Percentiles rank a stretch among this genome's conserved stretches.
Conservation (phyloP, 345 rosid genomes). For the Aethionema arabicum region DNA sequence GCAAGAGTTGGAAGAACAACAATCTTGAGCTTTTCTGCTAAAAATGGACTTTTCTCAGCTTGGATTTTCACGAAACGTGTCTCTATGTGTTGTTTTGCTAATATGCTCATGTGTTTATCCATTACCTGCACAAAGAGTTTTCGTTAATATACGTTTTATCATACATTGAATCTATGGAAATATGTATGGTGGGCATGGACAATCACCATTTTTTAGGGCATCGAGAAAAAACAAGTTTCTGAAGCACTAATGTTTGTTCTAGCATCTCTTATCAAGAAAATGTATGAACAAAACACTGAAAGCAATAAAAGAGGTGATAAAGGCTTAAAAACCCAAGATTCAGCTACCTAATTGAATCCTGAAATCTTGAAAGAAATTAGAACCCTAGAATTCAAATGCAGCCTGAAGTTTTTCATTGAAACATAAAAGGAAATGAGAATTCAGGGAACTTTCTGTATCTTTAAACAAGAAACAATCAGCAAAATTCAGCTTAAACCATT, state of each 20-base stretch:
- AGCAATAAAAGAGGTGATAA: background rate
- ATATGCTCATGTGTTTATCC: constrained; percentile 82
- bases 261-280: background rate
- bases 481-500: background rate
- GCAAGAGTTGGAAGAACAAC: constrained; percentile 94
- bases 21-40: constrained; percentile 91
- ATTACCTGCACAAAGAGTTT: constrained; percentile 60
- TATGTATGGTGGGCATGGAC: background rate
- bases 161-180: background rate
- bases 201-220: background rate
- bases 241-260: background rate
- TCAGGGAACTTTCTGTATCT: too few species aligned
- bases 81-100: constrained; percentile 93
- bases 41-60: constrained; percentile 98
- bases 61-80: constrained; percentile 89
- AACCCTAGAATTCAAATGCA: too few species aligned
- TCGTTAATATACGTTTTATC: background rate
- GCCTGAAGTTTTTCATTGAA: too few species aligned
- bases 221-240: background rate
- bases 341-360: too few species aligned
- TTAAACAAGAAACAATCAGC: too few species aligned
- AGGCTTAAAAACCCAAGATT: background rate
- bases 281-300: background rate
- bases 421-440: too few species aligned
- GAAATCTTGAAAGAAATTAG: too few species aligned